Conservation (phyloP, 495 filamentous ascomycete genomes). For the Aspergillus bridgeri region DNA sequence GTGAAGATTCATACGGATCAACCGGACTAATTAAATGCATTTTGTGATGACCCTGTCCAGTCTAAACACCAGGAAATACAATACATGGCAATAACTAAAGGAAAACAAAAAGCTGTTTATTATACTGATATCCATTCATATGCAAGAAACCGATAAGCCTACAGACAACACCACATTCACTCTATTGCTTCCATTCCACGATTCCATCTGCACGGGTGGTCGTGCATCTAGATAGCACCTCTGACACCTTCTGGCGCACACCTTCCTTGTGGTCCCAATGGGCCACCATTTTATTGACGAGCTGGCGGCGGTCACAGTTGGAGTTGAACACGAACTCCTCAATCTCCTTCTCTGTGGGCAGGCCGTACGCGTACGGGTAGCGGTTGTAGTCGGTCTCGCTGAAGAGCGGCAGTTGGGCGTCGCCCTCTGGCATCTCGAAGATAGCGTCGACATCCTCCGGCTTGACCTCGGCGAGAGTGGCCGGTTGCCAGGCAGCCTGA, state of each 20-base stretch:
- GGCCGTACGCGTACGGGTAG: conserved; percentile 68
- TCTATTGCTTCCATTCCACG: conserved; percentile 26
- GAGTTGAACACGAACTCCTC: conserved; percentile 44
- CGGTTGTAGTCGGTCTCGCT: conserved; percentile 51
- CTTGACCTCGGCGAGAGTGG: conserved; percentile 58
- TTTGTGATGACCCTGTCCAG: not conserved
- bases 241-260: conserved; percentile 39
- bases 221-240: conserved; percentile 32
- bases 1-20: too few relatives aligned
- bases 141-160: not conserved
- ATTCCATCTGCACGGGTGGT: conserved; percentile 18
- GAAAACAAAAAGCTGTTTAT: not conserved
- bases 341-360: conserved; percentile 74
- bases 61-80: not conserved
- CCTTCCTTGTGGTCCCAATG: conserved; percentile 37
- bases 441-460: conserved; percentile 51
- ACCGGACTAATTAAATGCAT: not conserved
- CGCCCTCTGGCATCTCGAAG: conserved; percentile 51
- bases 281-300: conserved; percentile 27
- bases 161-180: not conserved
- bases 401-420: conserved; percentile 50
- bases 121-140: conserved; percentile 1
- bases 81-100: not conserved
- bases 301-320: conserved; percentile 9
- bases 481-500: conserved; percentile 68